A percentile compares a stretch with the other conserved stretches of the same genome.
Conservation (phyloP, 2,329 filamentous ascomycete genomes). For the Rhytidhysteron rufulum region DNA sequence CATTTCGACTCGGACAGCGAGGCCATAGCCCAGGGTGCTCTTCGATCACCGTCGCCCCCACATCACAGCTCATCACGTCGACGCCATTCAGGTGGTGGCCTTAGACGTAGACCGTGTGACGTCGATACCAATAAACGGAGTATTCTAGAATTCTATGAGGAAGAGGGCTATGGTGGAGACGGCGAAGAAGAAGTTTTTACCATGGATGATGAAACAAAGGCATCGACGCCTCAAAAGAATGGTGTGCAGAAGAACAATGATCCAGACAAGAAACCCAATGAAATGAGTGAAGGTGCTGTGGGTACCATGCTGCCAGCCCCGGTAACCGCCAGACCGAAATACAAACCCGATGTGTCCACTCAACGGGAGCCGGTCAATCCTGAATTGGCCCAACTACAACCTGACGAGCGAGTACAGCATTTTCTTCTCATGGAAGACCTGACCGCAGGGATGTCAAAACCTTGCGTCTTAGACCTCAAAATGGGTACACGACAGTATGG, state of each 20-base stretch:
- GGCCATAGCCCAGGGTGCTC: conserved; percentile 8
- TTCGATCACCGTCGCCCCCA: conserved; percentile 30
- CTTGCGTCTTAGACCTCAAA: conserved; percentile 95
- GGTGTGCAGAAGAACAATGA: conserved; percentile 5
- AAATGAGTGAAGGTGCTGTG: conserved; percentile 7
- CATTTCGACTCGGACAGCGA: conserved; percentile 19
- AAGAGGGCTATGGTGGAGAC: conserved; percentile 80
- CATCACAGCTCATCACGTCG: conserved; percentile 44
- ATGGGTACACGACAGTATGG: conserved; percentile 99
- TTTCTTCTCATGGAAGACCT: conserved; percentile 92
- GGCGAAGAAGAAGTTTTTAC: conserved; percentile 67
- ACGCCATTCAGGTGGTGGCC: conserved; percentile 81
- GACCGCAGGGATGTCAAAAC: conserved; percentile 92
- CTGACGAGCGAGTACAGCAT: conserved; percentile 72
- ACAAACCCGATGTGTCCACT: not conserved
- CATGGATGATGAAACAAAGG: conserved; percentile 55
- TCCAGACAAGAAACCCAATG: not conserved
- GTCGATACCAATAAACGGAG: conserved; percentile 63
- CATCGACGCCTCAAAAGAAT: conserved; percentile 7
- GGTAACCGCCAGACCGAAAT: conserved; percentile 14
- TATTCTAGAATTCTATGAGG: conserved; percentile 87
- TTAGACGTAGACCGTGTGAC: conserved; percentile 67
- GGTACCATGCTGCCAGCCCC: conserved; percentile 33
- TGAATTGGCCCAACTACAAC: conserved; percentile 43
- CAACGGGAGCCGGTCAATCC: conserved; percentile 36